Conservation (phyloP, 2,329 filamentous ascomycete species). For the Diaporthe ilicicola region DNA sequence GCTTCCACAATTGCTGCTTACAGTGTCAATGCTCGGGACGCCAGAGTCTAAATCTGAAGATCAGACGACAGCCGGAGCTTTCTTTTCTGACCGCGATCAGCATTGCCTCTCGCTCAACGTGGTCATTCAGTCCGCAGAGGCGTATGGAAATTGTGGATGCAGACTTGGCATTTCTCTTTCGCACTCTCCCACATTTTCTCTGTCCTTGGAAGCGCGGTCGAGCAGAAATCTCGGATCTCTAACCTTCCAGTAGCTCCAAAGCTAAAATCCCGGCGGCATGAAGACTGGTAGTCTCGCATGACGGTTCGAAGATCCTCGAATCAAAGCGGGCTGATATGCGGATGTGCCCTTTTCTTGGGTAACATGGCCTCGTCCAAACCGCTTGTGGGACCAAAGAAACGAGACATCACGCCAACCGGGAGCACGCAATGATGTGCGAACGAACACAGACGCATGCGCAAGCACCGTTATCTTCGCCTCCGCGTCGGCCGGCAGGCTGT, state of each 20-base stretch:
- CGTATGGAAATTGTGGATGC: constrained; percentile 17
- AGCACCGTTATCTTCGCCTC: constrained; percentile 7
- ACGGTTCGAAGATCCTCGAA: constrained; percentile 18
- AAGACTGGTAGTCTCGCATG: constrained; percentile 5
- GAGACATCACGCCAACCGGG: neutral
- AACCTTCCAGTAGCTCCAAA: constrained; percentile 19
- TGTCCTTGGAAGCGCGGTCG: neutral
- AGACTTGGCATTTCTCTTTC: neutral
- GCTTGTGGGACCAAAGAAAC: constrained; percentile 16
- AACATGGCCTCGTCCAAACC: constrained; percentile 4
- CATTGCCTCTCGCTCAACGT: neutral
- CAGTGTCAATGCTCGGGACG: constrained; percentile 20
- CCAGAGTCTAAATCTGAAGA: constrained; percentile 19
- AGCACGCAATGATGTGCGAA: constrained; percentile 6
- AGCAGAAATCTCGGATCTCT: constrained; percentile 12
- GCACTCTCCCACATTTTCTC: neutral
- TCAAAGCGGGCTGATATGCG: constrained; percentile 19
- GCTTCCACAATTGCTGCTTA: neutral
- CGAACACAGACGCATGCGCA: neutral
- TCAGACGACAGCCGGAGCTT: constrained; percentile 11
- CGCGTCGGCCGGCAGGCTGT: neutral
- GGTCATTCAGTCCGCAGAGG: neutral
- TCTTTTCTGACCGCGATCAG: constrained; percentile 3
- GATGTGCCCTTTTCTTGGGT: constrained; percentile 12
- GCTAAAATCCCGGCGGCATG: constrained; percentile 13